Percentiles rank a stretch among this genome's conserved stretches.
Conservation (phyloP, 345 rosid species). For the Aurinia saxatilis region DNA sequence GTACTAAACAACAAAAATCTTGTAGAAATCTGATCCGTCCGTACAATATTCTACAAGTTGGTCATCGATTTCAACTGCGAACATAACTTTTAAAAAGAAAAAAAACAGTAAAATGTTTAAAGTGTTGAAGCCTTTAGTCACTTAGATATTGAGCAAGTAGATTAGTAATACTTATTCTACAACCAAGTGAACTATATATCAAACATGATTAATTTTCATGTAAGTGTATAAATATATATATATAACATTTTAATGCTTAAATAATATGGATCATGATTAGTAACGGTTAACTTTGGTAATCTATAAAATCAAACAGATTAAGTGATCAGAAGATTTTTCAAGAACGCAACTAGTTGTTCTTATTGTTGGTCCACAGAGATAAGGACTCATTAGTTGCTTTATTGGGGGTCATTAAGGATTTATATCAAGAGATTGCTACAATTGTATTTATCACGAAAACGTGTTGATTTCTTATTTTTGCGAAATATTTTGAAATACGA, state of each 20-base stretch:
- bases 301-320: not conserved
- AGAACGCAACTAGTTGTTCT: not conserved
- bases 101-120: too few species aligned
- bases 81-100: not conserved
- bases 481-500: not conserved
- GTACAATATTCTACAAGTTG: conserved; percentile 15
- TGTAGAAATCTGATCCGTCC: conserved; percentile 3
- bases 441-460: not conserved
- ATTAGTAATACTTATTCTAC: too few species aligned
- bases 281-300: not conserved
- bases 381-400: not conserved
- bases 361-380: not conserved
- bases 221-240: too few species aligned
- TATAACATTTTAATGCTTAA: too few species aligned
- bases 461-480: not conserved
- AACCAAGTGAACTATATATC: too few species aligned
- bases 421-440: not conserved
- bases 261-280: too few species aligned
- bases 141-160: too few species aligned
- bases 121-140: too few species aligned
- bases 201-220: too few species aligned
- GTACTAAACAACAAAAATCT: not conserved
- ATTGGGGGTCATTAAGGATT: not conserved
- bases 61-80: conserved; percentile 14
- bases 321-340: too few species aligned